Evolutionary conservation across 257 asterid species (phyloP).

Genomic region (Asclepias syriaca): DNA sequence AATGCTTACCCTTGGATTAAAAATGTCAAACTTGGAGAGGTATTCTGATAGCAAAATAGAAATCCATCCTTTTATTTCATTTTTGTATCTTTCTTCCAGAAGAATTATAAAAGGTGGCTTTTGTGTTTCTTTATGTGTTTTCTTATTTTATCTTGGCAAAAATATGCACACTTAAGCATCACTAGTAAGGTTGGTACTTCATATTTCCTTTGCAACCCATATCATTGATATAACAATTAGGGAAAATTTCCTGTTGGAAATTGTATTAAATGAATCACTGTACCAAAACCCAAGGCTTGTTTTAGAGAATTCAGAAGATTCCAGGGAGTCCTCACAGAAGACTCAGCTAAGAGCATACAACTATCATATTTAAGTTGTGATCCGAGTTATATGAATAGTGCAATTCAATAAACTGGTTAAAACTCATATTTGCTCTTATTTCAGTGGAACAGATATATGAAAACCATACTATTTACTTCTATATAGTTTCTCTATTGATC

Average conservation of each 20-base stretch:
- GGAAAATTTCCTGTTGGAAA: neutral
- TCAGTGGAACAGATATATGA: neutral
- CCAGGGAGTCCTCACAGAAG: neutral
- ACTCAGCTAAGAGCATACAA: neutral
- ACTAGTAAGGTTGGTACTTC: neutral
- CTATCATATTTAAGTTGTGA: neutral
- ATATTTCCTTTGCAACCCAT: neutral
- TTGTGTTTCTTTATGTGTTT: neutral
- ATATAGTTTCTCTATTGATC: neutral
- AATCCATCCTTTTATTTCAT: neutral
- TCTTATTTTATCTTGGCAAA: conserved; percentile 11
- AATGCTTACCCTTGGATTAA: conserved; percentile 42
- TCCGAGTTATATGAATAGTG: neutral
- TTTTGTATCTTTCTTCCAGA: conserved; percentile 1
- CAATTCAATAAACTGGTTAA: neutral
- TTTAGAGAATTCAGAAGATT: neutral
- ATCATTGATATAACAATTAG: no score
- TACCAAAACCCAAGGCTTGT: neutral
- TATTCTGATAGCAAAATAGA: conserved; percentile 17
- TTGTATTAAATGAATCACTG: neutral
- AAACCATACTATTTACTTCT: neutral
- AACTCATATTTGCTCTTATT: neutral
- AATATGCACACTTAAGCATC: neutral
- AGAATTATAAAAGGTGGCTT: conserved; percentile 2
- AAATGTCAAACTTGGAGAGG: conserved; percentile 46